Evolutionary conservation across 164 flowering plant species (phyloP), one percentile per base, ranked within the genome.

Genomic region (Aristolochia fimbriata): DNA sequence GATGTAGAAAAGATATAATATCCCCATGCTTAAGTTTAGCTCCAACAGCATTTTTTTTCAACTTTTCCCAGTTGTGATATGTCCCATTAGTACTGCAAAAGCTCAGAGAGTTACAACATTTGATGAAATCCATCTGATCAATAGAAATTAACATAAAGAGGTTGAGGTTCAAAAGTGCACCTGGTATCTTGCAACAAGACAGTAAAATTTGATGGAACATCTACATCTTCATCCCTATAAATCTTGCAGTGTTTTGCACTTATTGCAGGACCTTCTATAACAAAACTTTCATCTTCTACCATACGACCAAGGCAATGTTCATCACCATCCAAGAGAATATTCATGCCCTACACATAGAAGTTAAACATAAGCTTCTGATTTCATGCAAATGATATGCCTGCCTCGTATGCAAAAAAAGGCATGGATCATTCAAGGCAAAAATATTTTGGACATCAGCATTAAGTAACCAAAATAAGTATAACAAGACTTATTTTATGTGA

Each of bases 51-150:
- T 63, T 71, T 72, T 81, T 91, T 56, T 47, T 82, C 74, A 87
- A 68, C 78, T 61, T 86, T 68, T 78, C 80, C 91, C 95, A 83
- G 65, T 93, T 93, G 23, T 84, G 64, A 71, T 68, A 93, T 16
- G 99, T 90, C 27, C 99, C 99, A 74, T 93, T 93, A 37, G 97
- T 87, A 77, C 99, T 93, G 83, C 76, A 77, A 55, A 64, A 69
- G 24, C 22, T 1, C 51, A 65, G 52, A 16, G 5, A 47, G 48
- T 65, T 47, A 74, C 43, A 65, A 43, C 45, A 14, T 23, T 49
- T 20, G 27, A 24, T 50, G 13, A 46, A 37, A 16, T 11, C 47
- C 15, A 48, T 31, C 5, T 31, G 15, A 3, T 15, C 9, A 37
- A 37, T 7, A 37, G 11, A 37, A 37, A 37, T 37, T 5, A 37